Evolutionary conservation across 2,329 filamentous ascomycete genomes (phyloP), one percentile per base, ranked within the genome.

Genomic region (Diaporthe sp.): DNA sequence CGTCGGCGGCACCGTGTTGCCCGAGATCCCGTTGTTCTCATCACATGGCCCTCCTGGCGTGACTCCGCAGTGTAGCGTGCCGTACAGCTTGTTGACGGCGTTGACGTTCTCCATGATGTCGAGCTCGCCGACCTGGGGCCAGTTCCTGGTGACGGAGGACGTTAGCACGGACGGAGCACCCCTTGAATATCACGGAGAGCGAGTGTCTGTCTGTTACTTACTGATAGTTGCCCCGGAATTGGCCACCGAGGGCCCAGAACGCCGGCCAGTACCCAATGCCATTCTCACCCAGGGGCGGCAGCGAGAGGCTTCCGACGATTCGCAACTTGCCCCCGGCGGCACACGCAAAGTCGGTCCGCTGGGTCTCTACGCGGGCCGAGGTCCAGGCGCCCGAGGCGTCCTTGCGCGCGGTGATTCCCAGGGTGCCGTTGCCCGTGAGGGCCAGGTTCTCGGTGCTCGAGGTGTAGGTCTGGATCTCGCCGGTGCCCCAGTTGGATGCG

Each of bases 81-180:
- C 79, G 44, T 74, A 78, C 7, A 78, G 75, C 42, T 69, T 77
- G 72, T 79, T 74, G 25, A 77, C 65, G 25, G 79, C 81, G 75
- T 81, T 81, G 75, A 81, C 78, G 62, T 79, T 81, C 72, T 82
- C 81, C 78, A 82, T 79, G 62, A 82, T 81, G 73, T 82, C 81
- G 44, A 81, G 77, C 75, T 81, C 81, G 62, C 81, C 80, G 19
- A 80, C 77, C 4, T 58, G 58, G 22, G 81, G 81, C 80, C 81
- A 82, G 69, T 79, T 79, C 9, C 72, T 74, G 25, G 72, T 65
- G 4, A 77, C 74, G 67, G 75, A 76, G 22, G 51, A 71, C 5
- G 19, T 72, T 9, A 72, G 53, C 7, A 46, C n/a, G 13, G 6
- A 34, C 17, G 15, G 13, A n/a, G 12, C 4, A 1, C 10, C 8